phyloP scores from a whole-genome alignment of 192 early-diverging fungal genomes.

The Backusella tuberculispora region DNA sequence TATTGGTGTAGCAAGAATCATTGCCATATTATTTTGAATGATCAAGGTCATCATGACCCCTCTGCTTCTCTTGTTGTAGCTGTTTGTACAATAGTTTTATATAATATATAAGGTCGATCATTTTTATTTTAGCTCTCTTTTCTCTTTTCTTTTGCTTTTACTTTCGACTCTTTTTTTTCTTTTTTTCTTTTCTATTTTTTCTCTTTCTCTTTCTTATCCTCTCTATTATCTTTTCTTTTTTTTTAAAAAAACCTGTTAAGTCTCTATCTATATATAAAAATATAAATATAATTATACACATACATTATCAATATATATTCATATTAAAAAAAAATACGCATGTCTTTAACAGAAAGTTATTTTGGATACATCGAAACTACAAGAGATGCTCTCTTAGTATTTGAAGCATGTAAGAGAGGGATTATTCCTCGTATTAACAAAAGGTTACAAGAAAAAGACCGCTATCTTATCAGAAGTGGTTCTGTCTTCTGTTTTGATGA shows the following conservation, averaged over 20 bases:
- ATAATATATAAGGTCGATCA: not conserved
- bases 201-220: not conserved
- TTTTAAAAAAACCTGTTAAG: not conserved
- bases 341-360: constrained; percentile 46
- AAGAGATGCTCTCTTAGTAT: constrained; percentile 73
- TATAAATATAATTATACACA: not conserved
- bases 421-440: constrained; percentile 66
- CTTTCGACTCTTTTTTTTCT: too few species aligned
- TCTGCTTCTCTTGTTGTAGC: not conserved
- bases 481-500: constrained; percentile 86
- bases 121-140: constrained; percentile 2
- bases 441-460: constrained; percentile 73
- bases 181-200: not conserved
- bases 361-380: constrained; percentile 72
- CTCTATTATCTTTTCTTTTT: not conserved
- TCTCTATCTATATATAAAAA: not conserved
- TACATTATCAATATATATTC: not conserved
- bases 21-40: not conserved
- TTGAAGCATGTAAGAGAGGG: constrained; percentile 75
- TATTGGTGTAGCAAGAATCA: not conserved
- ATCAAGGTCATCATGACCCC: not conserved
- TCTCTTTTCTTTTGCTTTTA: too few species aligned
- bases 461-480: constrained; percentile 69
- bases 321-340: not conserved
- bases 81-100: not conserved